phyloP scores from a whole-genome alignment of 331 rosid genomes.

The Dryas integrifolia region DNA sequence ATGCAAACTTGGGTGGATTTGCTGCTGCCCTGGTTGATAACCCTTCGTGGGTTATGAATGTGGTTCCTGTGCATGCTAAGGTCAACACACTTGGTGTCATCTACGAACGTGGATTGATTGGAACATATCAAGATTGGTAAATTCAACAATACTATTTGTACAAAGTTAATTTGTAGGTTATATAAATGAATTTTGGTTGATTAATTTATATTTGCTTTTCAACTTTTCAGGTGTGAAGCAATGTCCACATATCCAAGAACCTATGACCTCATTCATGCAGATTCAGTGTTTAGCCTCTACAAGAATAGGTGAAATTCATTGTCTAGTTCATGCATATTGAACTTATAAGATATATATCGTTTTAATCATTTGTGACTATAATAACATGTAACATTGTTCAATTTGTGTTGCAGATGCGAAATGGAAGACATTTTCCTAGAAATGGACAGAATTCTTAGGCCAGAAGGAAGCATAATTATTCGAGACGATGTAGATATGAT shows the following conservation, averaged over 20 bases:
- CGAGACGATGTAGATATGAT: conserved; percentile 61
- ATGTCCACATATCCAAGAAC: conserved; percentile 95
- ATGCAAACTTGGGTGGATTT: conserved; percentile 76
- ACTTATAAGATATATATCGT: too few relatives aligned
- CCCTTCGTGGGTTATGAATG: conserved; percentile 94
- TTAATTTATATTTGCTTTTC: not conserved
- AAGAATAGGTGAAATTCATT: conserved; percentile 39
- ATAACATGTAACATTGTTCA: not conserved
- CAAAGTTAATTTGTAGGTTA: not conserved
- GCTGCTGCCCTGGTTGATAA: conserved; percentile 54
- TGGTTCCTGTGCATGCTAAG: conserved; percentile 63
- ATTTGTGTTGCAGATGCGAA: conserved; percentile 52
- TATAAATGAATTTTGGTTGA: not conserved
- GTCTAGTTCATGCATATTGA: too few relatives aligned
- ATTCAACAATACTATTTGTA: not conserved
- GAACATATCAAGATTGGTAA: conserved; percentile 78
- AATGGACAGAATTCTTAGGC: conserved; percentile 71
- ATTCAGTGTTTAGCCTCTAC: conserved; percentile 70
- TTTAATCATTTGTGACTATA: not conserved
- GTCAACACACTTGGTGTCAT: conserved; percentile 67
- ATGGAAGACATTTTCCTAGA: conserved; percentile 63
- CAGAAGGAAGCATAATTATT: conserved; percentile 60
- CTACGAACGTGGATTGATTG: conserved; percentile 76
- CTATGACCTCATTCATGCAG: conserved; percentile 79
- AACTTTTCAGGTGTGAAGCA: conserved; percentile 76